Evolutionary conservation across 2,329 filamentous ascomycete genomes (phyloP), one percentile per base, ranked within the genome.

Genomic region (Curvularia sp.): DNA sequence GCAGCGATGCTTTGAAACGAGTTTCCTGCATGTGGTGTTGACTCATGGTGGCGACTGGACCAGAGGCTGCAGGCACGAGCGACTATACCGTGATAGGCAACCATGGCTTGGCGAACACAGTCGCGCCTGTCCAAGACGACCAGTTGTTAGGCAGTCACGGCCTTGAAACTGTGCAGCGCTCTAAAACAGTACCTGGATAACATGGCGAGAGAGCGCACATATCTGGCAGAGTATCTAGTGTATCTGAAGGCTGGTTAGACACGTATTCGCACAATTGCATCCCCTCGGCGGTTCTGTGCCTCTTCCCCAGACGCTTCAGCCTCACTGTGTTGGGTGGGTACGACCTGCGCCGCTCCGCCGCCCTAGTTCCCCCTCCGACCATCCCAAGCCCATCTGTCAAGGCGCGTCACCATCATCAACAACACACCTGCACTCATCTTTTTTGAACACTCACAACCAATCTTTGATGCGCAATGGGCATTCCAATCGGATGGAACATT

Each of bases 401-500:
- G 59, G 67, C 65, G 60, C 67, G 60, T 67, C 63, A 65, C 67
- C 66, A 65, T 67, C 66, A 65, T 67, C 66, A 65, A 55, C 66
- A 65, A 57, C 42, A 21, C 55, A 51, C 27, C 47, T 36, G 32
- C 47, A 52, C 50, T 45, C 55, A 48, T 48, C 58, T 58, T 58
- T 50, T 23, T 45, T 41, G 36, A 34, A 53, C 59, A 55, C 53
- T 56, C 56, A 53, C 64, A 59, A 38, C 61, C 57, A 62, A 59
- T 65, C 57, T 32, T 48, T 19, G 36, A 38, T 60, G 57, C 61
- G 63, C 69, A 53, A 84, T 83, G 81, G 82, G 82, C 67, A 78
- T 83, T 68, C 82, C 80, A 61, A 81, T 87, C 61, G 67, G 66
- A 54, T 70, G 66, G 66, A 69, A 69, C 54, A 76, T 87, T 81